Evolutionary conservation across 371 early-diverging fungal genomes (phyloP).

Genomic region (Saksenaea oblongispora): DNA sequence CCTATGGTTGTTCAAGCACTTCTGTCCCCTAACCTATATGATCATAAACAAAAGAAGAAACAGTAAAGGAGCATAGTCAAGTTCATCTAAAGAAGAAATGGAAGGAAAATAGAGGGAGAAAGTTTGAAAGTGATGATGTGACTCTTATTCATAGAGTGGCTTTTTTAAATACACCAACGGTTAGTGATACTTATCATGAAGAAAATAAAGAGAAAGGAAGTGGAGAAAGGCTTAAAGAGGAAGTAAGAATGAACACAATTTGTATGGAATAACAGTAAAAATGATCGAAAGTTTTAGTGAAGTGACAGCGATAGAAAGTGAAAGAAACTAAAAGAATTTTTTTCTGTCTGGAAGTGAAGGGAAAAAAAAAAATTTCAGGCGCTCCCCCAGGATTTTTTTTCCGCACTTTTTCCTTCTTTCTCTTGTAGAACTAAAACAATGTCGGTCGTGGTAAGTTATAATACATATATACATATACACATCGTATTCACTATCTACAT

Average conservation of each 20-base stretch:
- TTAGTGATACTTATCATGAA: neutral
- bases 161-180: neutral
- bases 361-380: neutral
- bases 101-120: neutral
- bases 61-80: too few species aligned
- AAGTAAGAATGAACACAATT: neutral
- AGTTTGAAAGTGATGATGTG: neutral
- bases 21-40: too few species aligned
- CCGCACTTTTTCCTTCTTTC: neutral
- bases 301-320: neutral
- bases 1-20: too few species aligned
- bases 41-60: too few species aligned
- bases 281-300: too few species aligned
- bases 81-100: too few species aligned
- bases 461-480: neutral
- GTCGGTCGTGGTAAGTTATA: constrained; percentile 52
- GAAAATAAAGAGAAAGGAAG: neutral
- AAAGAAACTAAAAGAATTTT: constrained; percentile 3
- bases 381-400: neutral
- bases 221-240: neutral
- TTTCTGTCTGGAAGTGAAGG: neutral
- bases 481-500: neutral
- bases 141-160: neutral
- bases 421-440: constrained; percentile 14
- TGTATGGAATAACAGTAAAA: neutral